Conservation (phyloP, 306 rosid species). For the Nissolia schottii region DNA sequence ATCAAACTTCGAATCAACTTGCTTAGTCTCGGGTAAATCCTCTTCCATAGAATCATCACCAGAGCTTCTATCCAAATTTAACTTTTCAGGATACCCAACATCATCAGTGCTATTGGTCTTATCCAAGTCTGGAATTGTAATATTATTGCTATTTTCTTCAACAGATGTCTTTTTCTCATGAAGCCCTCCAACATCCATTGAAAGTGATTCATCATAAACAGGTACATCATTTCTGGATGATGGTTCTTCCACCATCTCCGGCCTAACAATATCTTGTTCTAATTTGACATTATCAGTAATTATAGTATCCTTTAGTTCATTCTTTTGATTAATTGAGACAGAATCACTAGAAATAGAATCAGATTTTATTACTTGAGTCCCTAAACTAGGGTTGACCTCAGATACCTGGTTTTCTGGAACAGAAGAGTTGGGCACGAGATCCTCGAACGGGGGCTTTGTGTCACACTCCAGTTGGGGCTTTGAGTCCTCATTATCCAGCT, state of each 20-base stretch:
- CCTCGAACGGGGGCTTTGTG: constrained; percentile 45
- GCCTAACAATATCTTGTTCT: constrained; percentile 90
- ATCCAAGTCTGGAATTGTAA: constrained; percentile 43
- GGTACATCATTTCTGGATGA: constrained; percentile 74
- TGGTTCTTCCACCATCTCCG: constrained; percentile 98
- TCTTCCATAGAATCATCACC: constrained; percentile 99
- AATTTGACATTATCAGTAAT: constrained; percentile 97
- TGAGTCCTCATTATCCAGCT: constrained; percentile 41
- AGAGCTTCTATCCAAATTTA: constrained; percentile 95
- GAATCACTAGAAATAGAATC: constrained; percentile 99
- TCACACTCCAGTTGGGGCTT: constrained; percentile 53
- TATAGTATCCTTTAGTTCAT: constrained; percentile 98
- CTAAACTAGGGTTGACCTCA: constrained; percentile 98
- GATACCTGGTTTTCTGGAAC: constrained; percentile 86
- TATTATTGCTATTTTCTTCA: constrained; percentile 44
- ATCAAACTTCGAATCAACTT: constrained; percentile 63
- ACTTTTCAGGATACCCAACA: constrained; percentile 78
- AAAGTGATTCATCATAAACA: constrained; percentile 71
- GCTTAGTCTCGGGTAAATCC: constrained; percentile 81
- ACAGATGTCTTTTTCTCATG: constrained; percentile 34
- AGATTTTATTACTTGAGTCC: constrained; percentile 96
- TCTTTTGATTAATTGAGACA: constrained; percentile 97
- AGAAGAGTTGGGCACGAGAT: constrained; percentile 50
- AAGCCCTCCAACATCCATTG: constrained; percentile 52
- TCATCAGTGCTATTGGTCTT: constrained; percentile 46